Evolutionary conservation across 2,329 filamentous ascomycete genomes (phyloP).

Genomic region (Monosporascus ibericus): DNA sequence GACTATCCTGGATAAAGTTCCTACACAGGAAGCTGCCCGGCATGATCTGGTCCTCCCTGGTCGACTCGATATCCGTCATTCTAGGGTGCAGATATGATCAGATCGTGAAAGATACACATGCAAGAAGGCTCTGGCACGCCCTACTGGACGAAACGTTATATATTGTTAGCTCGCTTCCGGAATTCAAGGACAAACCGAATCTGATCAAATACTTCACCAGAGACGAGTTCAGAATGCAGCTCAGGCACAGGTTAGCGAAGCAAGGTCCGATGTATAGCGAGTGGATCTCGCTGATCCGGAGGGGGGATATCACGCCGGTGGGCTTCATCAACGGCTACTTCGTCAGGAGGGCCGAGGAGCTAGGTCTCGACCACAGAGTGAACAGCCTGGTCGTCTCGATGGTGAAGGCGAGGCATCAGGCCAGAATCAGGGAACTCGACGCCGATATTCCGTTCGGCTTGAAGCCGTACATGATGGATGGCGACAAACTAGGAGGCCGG

Average conservation of each 20-base stretch:
- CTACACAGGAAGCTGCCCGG: constrained; percentile 72
- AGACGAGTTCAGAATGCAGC: constrained; percentile 53
- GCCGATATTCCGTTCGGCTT: constrained; percentile 14
- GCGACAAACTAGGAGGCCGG: constrained; percentile 16
- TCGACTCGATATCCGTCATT: constrained; percentile 76
- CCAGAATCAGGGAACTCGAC: constrained; percentile 26
- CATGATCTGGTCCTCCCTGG: constrained; percentile 66
- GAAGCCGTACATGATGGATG: constrained; percentile 20
- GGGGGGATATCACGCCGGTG: constrained; percentile 64
- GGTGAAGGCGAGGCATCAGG: constrained; percentile 61
- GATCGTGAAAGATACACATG: constrained; percentile 59
- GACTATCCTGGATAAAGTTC: constrained; percentile 54
- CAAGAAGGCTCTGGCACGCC: constrained; percentile 60
- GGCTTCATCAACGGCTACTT: constrained; percentile 89
- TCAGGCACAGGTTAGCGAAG: constrained; percentile 47
- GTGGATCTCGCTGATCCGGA: constrained; percentile 62
- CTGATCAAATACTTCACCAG: constrained; percentile 51
- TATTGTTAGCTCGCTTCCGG: constrained; percentile 69
- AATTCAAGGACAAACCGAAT: constrained; percentile 58
- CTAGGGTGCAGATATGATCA: constrained; percentile 70
- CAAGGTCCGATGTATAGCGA: constrained; percentile 55
- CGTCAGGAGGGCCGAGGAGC: constrained; percentile 61
- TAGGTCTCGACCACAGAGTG: constrained; percentile 65
- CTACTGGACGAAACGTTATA: constrained; percentile 68
- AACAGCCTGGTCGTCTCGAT: constrained; percentile 69